Base-by-base conservation (phyloP, 495 filamentous ascomycete species). In the Penicillium longicatenatum region DNA sequence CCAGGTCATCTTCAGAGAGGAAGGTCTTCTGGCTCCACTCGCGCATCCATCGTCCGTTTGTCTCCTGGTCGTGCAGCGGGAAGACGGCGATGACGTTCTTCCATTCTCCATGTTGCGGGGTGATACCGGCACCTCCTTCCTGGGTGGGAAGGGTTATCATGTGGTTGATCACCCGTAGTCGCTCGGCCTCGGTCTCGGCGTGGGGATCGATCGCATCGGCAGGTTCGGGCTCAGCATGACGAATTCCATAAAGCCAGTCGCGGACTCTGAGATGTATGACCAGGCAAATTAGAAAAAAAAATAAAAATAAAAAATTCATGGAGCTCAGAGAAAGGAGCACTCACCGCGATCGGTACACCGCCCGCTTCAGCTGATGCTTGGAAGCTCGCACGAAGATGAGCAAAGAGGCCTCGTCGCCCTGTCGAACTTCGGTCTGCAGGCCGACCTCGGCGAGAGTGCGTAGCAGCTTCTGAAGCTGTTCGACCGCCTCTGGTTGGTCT, bases 231-330 rank as follows among this genome's bases (percentile, higher is more conserved):
- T 93, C 88, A 16, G 82, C 79, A 58, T 87, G 79, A 42, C 92
- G 87, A 37, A 97, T 88, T 31, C 94, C 92, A 74, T 93, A 89
- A 24, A 98, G 87, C 94, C 94, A 98, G 76, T 98, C 95, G 65
- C 92, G 91, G 46, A 97, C 87, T 50, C 94, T 92, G 24, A 6
- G 1, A 62, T 12, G 29, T 26, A 29, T 12, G 20, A 44, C 17
- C 37, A 52, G 39, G 6, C 11, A 9, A 9, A 11, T 35, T 9
- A 6, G 12, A 26, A 48, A 30, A 33, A 67, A 55, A 11, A 37
- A 6, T 8, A 5, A 12, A 48, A 30, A 33, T 66, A 55, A 11
- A 37, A 6, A 8, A 5, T 5, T 10, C n/a, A 17, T 3, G 10
- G 22, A 41, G 16, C 2, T 12, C 21, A 43, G n/a, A 42, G 16